phyloP scores from a whole-genome alignment of 2,329 filamentous ascomycete species.

The Aureobasidium pullulans region DNA sequence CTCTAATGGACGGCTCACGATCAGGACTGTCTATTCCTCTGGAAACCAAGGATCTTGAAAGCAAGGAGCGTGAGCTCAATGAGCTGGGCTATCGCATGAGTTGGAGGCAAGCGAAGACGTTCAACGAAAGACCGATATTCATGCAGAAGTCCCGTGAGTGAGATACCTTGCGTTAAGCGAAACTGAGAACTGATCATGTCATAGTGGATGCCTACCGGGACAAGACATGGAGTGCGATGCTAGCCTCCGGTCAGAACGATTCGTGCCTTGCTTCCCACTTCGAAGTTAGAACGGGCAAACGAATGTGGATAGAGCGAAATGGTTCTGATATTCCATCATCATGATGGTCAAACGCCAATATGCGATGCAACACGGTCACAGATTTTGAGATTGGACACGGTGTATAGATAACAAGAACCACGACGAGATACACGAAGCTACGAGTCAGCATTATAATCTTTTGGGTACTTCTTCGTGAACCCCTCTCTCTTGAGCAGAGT shows the following conservation, averaged over 20 bases:
- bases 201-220: conserved; percentile 89
- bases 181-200: neutral
- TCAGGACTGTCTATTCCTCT: conserved; percentile 68
- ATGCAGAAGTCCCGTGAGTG: conserved; percentile 83
- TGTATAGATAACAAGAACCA: neutral
- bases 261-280: conserved; percentile 72
- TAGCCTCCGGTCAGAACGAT: conserved; percentile 69
- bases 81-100: conserved; percentile 92
- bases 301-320: conserved; percentile 44
- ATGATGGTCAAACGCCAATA: neutral
- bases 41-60: conserved; percentile 60
- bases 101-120: conserved; percentile 90
- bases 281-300: conserved; percentile 81
- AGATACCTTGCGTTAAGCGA: neutral
- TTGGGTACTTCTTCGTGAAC: no score
- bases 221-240: conserved; percentile 78
- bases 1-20: conserved; percentile 59
- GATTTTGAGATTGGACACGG: neutral
- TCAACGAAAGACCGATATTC: conserved; percentile 78
- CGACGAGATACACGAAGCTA: no score
- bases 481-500: no score
- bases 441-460: no score
- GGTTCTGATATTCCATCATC: neutral
- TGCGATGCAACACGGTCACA: no score
- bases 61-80: conserved; percentile 83